A percentile compares a stretch with the other conserved stretches of the same genome.
These are phyloP conservation scores for Apocynum venetum DNA, from an alignment of 257 asterid genomes.

Conservation along the genomic window DNA sequence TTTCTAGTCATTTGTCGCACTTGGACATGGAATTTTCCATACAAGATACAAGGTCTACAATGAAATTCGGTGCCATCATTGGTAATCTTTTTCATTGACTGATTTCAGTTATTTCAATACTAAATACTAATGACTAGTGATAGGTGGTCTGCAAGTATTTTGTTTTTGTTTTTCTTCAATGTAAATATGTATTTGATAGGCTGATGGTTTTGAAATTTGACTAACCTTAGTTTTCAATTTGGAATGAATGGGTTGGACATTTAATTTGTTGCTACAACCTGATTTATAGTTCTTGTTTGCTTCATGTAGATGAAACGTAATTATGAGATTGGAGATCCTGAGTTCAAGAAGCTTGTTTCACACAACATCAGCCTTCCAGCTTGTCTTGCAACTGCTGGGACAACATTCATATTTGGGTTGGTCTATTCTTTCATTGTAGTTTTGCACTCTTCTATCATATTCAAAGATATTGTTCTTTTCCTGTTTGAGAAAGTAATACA, in stretches of 20 bases:
- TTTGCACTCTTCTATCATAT: constrained; percentile 1
- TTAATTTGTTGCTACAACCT: background rate
- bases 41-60: background rate
- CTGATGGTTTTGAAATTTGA: background rate
- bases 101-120: background rate
- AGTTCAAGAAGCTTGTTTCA: constrained; percentile 57
- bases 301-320: constrained; percentile 60
- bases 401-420: constrained; percentile 74
- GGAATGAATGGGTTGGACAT: background rate
- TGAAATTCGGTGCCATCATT: background rate
- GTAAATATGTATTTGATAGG: background rate
- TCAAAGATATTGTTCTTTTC: background rate
- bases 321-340: constrained; percentile 52
- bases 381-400: constrained; percentile 92
- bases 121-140: background rate
- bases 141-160: background rate
- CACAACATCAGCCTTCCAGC: constrained; percentile 70
- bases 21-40: background rate
- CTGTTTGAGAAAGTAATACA: background rate
- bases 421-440: constrained; percentile 17
- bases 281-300: background rate
- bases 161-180: background rate
- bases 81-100: background rate
- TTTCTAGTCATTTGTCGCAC: background rate
- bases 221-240: background rate